Conservation (phyloP, 108 stramenopile species). For the Nitzschia sp. region DNA sequence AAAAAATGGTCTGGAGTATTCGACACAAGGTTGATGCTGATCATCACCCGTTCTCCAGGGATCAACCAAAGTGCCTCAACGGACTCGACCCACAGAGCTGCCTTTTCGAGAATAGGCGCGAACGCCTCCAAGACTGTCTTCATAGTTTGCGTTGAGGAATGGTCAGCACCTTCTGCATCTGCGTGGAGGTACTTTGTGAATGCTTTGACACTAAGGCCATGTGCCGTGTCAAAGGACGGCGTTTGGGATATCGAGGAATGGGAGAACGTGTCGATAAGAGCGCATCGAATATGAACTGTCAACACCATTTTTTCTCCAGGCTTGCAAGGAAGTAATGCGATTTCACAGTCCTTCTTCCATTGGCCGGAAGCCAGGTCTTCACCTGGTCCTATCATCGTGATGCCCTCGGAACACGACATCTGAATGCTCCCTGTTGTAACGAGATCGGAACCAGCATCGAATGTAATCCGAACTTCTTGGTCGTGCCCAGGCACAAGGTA, state of each 20-base stretch:
- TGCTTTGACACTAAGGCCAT: constrained; percentile 60
- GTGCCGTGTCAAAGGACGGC: not conserved
- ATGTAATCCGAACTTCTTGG: constrained; percentile 64
- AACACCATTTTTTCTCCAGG: constrained; percentile 52
- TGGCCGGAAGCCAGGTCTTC: constrained; percentile 43
- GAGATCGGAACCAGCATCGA: constrained; percentile 67
- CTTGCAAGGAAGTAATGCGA: constrained; percentile 45
- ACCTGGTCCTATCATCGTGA: constrained; percentile 53
- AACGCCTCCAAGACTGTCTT: constrained; percentile 58
- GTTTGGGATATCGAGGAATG: not conserved
- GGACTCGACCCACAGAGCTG: constrained; percentile 61
- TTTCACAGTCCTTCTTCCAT: constrained; percentile 56
- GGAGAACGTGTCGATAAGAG: constrained; percentile 32
- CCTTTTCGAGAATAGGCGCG: constrained; percentile 66
- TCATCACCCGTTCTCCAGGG: constrained; percentile 42
- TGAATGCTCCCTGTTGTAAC: constrained; percentile 55
- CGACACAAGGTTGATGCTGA: constrained; percentile 58
- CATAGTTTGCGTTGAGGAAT: constrained; percentile 50
- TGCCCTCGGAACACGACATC: constrained; percentile 55
- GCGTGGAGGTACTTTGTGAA: constrained; percentile 55
- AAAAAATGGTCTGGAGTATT: constrained; percentile 69
- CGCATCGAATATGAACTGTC: constrained; percentile 62
- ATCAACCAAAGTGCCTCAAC: constrained; percentile 42
- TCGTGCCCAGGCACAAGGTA: constrained; percentile 77
- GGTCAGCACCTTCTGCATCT: constrained; percentile 35